Evolutionary conservation across 2,329 filamentous ascomycete genomes (phyloP), one percentile per base, ranked within the genome.

Genomic region (Colletotrichum graminicola): DNA sequence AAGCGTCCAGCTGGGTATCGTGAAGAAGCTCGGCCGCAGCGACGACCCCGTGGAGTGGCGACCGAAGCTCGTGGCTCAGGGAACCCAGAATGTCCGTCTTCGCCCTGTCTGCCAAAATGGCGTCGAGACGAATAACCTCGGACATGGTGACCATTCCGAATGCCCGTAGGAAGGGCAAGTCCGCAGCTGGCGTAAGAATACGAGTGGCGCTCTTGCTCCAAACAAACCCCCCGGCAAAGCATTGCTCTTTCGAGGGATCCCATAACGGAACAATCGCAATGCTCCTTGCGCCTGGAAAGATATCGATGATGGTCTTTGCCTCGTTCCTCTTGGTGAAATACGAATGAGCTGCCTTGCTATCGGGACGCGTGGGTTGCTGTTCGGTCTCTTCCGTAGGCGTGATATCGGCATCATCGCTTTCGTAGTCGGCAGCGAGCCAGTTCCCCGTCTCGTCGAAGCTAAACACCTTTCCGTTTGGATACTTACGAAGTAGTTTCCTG

Each of bases 51-150:
- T 90, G 87, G 1, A 90, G 79, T 2, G 88, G 88, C 3, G 84
- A 87, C 21, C 88, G 81, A 8, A 90, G 78, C 74, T 90, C 88
- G 76, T 90, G 88, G 32, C 85, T 87, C 55, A 90, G 84, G 10
- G 85, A 88, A 1, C 85, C 86, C 29, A 90, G 84, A 72, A 90
- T 87, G 67, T 88, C 86, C 0, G 84, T 84, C 76, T 88, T 87
- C 49, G 85, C 84, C 72, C 79, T 80, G 62, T 81, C 81, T 8
- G 80, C 79, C 21, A 76, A 74, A 5, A 78, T 56, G 0, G 77
- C 76, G 52, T 81, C 77, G 2, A 89, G 74, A 11, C 86, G 82
- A 1, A 84, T 83, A 10, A 90, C 80, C 69, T 90, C 87, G 0
- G 85, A 83, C 86, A 90, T 89, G 43, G 88, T 84, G 1, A 83